Base-by-base conservation (phyloP, 1,139 yeast genomes). In the Diutina siamensis region DNA sequence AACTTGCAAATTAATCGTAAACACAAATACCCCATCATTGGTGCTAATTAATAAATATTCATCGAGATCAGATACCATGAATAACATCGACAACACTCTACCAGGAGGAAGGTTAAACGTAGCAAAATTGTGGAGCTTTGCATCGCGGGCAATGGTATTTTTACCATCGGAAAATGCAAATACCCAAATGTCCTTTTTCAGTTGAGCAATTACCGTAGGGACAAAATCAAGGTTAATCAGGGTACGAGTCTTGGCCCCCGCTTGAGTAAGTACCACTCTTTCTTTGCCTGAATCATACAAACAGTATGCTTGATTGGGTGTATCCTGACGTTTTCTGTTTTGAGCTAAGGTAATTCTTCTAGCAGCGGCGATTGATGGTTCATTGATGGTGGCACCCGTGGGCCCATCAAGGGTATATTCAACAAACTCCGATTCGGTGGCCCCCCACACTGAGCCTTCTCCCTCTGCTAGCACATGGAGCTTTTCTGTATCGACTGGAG, bases 11-110 rank as follows among this genome's bases (percentile, higher is more conserved):
- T 64, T 62, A 28, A 60, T 52, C 20, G 51, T 51, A 51, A 64
- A 65, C 4, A 65, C 51, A 48, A 68, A 68, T 15, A 57, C 52
- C 3, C 73, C 73, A 4, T 56, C 54, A 7, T 50, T 50, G 1
- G 67, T 58, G n/a, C 63, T 4, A 17, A 25, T 31, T 21, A 38
- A 25, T 12, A 22, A 9, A 18, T 21, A 15, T 2, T 38, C 31
- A 9, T 17, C 13, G 28, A 10, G 28, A 10, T 25, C 28, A 7
- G 10, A 25, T 10, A 25, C 28, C 28, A 10, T 18, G n/a, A 18
- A 22, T 10, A 34, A 34, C 3, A n/a, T 22, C 7, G 38, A 18
- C 38, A 34, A 20, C 28, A 10, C 10, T 7, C 28, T 10, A 25
- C 10, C 9, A 7, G 28, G 10, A 7, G 28, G 9, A 7, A 25